Base-by-base conservation (phyloP, 441 rosid genomes). In the Dalechampia spathulata region DNA sequence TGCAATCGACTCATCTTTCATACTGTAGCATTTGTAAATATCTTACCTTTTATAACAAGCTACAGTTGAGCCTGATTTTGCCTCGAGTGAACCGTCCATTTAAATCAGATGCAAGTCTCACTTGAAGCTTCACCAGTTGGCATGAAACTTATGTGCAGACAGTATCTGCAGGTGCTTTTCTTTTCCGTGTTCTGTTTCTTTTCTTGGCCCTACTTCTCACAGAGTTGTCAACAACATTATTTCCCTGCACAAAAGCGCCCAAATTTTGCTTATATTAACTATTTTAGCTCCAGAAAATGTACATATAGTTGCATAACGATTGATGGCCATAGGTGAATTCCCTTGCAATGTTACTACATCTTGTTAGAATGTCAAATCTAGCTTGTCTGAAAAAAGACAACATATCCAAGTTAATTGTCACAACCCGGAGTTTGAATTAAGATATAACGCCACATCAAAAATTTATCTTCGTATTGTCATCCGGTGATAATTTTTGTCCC, bases 191-290 rank as follows among this genome's bases (percentile, higher is more conserved):
- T 57, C 83, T 72, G 64, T 78, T 80, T 58, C 82, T 48, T 61
- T 64, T 79, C 70, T 78, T 72, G 59, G 61, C 67, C 63, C 77
- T 68, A 53, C 62, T 75, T 54, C 75, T 64, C 22, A 43, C 44
- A 12, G 55, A n/a, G 55, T 56, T 30, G 12, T 64, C 67, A 1
- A 40, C 72, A 23, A 45, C 76, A 26, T 69, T 69, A 34, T 14
- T 66, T 63, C 60, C 83, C 89, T 83, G 77, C 70, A 58, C 48
- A 53, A 21, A 40, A 57, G 37, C 53, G 40, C 47, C 49, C 45
- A 30, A 0, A 11, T 36, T 21, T 58, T 36, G 23, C 15, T 16
- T 10, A 54, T 14, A 5, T 40, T 10, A 25, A 37, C 12, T 19
- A 22, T 38, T 36, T 53, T 30, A 38, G 25, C 30, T 15, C 49